Evolutionary conservation across 2,329 filamentous ascomycete genomes (phyloP), one percentile per base, ranked within the genome.

Genomic region (Penicillium thymicola): DNA sequence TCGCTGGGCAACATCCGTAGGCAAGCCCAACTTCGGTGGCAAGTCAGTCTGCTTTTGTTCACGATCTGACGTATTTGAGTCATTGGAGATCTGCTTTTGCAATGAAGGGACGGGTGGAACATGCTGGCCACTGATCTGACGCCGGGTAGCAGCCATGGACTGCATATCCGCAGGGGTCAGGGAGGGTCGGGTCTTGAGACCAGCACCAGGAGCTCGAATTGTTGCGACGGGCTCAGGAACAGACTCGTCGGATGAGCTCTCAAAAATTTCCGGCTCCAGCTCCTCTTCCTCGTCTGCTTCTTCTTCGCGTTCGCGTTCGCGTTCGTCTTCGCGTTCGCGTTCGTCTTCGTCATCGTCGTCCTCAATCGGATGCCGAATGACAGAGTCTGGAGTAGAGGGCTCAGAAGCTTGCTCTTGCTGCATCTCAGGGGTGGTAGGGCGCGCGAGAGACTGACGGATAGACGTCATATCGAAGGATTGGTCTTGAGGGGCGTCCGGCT

Each of bases 161-260:
- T 86, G 80, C 48, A 93, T 77, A 72, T 97, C 93, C 1, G 90
- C 87, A 2, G 92, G 92, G 0, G 92, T 96, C 38, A 91, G 85
- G 2, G 93, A 97, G 16, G 91, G 86, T 34, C 93, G 85, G 0
- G 92, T 94, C 80, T 96, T 97, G 40, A 97, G 82, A 72, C 87
- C 91, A 11, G 90, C 90, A 8, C 91, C 90, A 23, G 89, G 87
- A 9, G 92, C 89, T 72, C 93, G 94, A 76, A 97, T 92, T 0
- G 93, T 97, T 5, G 93, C 91, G 46, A 90, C 78, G 45, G 86
- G 85, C 66, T 96, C 92, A 1, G 93, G 92, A 56, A 97, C 85
- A 36, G 85, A 84, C 44, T 85, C 81, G 16, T 75, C 72, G 3
- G 78, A 71, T 2, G 70, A 71, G 32, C 59, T 62, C 16, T 75